A percentile compares a stretch with the other conserved stretches of the same genome.
Conservation (phyloP, 805 yeast genomes). For the Candida alai region DNA sequence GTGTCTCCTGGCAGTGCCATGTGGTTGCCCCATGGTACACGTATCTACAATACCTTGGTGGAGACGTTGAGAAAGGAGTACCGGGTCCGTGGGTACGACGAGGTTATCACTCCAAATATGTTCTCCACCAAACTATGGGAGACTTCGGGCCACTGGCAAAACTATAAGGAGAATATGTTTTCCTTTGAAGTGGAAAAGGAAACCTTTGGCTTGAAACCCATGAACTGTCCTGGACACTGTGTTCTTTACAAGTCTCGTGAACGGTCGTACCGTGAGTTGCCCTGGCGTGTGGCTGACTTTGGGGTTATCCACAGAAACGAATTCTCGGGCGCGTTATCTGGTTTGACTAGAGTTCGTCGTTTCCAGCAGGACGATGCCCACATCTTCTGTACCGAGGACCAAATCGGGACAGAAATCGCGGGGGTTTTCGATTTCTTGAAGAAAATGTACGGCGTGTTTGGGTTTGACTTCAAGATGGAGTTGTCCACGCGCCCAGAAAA, state of each 20-base stretch:
- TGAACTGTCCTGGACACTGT: conserved; percentile 93
- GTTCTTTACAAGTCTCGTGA: conserved; percentile 86
- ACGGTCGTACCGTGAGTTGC: conserved; percentile 93
- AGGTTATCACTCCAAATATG: conserved; percentile 99
- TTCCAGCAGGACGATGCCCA: conserved; percentile 99
- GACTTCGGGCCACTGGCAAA: conserved; percentile 98
- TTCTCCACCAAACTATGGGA: conserved; percentile 97
- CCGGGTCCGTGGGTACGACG: conserved; percentile 92
- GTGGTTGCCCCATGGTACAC: conserved; percentile 99
- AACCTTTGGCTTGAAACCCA: conserved; percentile 89
- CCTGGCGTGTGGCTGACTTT: conserved; percentile 98
- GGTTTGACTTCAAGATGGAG: conserved; percentile 95
- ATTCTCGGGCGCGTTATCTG: conserved; percentile 88
- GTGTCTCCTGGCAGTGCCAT: conserved; percentile 97
- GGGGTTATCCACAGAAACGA: conserved; percentile 98
- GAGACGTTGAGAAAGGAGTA: conserved; percentile 81
- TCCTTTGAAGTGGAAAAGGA: conserved; percentile 96
- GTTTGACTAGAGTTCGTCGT: conserved; percentile 93
- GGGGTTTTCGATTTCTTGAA: conserved; percentile 83
- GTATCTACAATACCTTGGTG: conserved; percentile 87
- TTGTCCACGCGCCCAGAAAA: conserved; percentile 96
- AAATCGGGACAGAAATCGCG: conserved; percentile 81
- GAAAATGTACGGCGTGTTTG: conserved; percentile 84
- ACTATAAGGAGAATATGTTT: conserved; percentile 97
- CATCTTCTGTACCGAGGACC: conserved; percentile 91